These are phyloP conservation scores for Vararia minispora DNA, from an alignment of 768 basidiomycete species.

Conservation along the genomic window DNA sequence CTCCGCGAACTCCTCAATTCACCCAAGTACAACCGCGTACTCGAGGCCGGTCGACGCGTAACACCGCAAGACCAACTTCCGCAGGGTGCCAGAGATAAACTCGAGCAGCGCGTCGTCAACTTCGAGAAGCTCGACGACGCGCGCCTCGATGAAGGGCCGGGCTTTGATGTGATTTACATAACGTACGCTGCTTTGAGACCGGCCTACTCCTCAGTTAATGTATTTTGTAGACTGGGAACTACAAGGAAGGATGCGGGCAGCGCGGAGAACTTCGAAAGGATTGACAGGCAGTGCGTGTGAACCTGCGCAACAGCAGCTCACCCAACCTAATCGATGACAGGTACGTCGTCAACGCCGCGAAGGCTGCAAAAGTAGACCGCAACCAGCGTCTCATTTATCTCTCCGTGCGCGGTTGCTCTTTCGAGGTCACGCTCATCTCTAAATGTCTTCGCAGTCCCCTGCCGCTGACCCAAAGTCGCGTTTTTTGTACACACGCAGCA, in stretches of 20 bases:
- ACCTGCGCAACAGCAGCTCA: no score
- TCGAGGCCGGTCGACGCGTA: constrained; percentile 59
- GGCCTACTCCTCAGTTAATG: neutral
- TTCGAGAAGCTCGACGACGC: constrained; percentile 53
- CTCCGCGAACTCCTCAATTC: constrained; percentile 51
- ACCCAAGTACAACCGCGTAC: constrained; percentile 43
- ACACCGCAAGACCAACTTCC: constrained; percentile 33
- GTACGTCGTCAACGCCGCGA: constrained; percentile 67
- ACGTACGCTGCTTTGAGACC: constrained; percentile 28
- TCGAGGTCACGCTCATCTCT: neutral
- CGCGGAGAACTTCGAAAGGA: constrained; percentile 58
- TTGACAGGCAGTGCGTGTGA: constrained; percentile 57
- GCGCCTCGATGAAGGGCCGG: constrained; percentile 38
- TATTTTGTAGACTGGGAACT: constrained; percentile 47
- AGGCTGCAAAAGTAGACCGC: constrained; percentile 39
- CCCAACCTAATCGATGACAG: constrained; percentile 23
- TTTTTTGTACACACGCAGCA: constrained; percentile 50
- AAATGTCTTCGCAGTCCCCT: constrained; percentile 23
- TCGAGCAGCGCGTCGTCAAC: constrained; percentile 57
- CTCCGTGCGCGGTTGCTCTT: constrained; percentile 39
- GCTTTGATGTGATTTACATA: constrained; percentile 71
- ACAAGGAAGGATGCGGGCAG: constrained; percentile 49
- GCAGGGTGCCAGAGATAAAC: constrained; percentile 35
- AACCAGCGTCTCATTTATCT: constrained; percentile 59
- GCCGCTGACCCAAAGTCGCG: constrained; percentile 38